A percentile compares a stretch with the other conserved stretches of the same genome.
Conservation (phyloP, 2,329 filamentous ascomycete species). For the Xylaria arbuscula region DNA sequence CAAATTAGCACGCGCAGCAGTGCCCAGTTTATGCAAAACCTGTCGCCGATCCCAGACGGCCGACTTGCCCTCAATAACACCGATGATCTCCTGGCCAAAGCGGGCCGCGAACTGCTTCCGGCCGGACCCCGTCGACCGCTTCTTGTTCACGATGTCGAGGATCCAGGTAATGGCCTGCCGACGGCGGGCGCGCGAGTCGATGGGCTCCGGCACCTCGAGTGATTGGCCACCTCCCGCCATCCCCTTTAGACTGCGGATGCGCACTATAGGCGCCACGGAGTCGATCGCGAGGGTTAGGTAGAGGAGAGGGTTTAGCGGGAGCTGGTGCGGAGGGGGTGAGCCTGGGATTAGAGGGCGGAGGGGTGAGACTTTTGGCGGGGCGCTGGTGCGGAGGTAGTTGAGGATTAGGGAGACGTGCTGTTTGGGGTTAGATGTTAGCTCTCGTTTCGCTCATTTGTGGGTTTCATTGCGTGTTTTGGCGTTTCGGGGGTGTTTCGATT, state of each 20-base stretch:
- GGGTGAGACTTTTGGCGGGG: constrained; percentile 80
- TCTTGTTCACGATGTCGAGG: constrained; percentile 82
- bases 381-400: constrained; percentile 83
- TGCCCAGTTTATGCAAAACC: constrained; percentile 82
- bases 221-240: constrained; percentile 86
- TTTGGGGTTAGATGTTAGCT: constrained; percentile 26
- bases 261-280: constrained; percentile 88
- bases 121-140: constrained; percentile 77
- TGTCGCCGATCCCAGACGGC: constrained; percentile 84
- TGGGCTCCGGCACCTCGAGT: constrained; percentile 83
- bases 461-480: neutral
- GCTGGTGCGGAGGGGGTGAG: constrained; percentile 78
- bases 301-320: constrained; percentile 87
- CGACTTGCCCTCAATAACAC: constrained; percentile 88
- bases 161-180: constrained; percentile 90
- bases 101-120: constrained; percentile 78
- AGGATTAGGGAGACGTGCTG: constrained; percentile 89
- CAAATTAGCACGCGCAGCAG: constrained; percentile 80
- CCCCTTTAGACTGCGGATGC: constrained; percentile 79
- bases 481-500: no score
- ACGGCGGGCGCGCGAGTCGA: constrained; percentile 79
- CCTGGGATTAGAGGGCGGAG: constrained; percentile 78
- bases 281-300: constrained; percentile 94
- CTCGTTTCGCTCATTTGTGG: neutral
- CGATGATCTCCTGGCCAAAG: constrained; percentile 86